Evolutionary conservation across 2,329 filamentous ascomycete genomes (phyloP), one percentile per base, ranked within the genome.

Genomic region (Proliferodiscus dingleyae): DNA sequence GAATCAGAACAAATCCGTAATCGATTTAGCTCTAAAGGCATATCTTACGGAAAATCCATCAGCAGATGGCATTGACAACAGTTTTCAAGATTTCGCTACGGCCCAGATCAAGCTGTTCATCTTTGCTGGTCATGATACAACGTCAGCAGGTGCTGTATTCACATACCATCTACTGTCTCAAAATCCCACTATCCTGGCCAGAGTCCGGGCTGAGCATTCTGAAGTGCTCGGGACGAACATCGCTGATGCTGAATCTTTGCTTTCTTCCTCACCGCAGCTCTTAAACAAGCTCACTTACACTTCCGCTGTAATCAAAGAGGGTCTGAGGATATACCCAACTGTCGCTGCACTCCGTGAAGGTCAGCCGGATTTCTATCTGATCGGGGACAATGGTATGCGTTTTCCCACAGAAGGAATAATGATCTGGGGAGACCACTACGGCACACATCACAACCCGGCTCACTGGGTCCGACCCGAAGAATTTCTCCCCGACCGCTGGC

Each of bases 401-500:
- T 48, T 44, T 24, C 51, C 53, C 5, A 59, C 53, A 1, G 49
- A 50, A 15, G 37, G 45, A 11, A 40, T 30, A 1, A 49, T 49
- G 15, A 36, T 59, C 8, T 48, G 48, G 26, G 45, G 53, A 3
- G 30, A 53, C 4, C 54, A 57, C 19, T 38, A 40, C 8, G 38
- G 36, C 1, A 44, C 57, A 3, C 70, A 73, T 26, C 63, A 66
- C 11, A 66, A 68, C 50, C 61, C 66, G 2, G 52, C 50, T 3
- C 65, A 67, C 53, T 78, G 70, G 70, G 60, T 62, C 1, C 61
- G 68, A 2, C 64, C 72, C 0, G 58, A 65, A n/a, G 61, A 65
- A 10, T 78, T 75, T 55, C 47, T 74, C 3, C 74, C 69, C 0
- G 73, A 76, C 36, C 69, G 74, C 5, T 78, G 65, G 60, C 59